A percentile compares a stretch with the other conserved stretches of the same genome.
Conservation (phyloP, 2,329 filamentous ascomycete genomes). For the Neophaeococcomyces aloes region DNA sequence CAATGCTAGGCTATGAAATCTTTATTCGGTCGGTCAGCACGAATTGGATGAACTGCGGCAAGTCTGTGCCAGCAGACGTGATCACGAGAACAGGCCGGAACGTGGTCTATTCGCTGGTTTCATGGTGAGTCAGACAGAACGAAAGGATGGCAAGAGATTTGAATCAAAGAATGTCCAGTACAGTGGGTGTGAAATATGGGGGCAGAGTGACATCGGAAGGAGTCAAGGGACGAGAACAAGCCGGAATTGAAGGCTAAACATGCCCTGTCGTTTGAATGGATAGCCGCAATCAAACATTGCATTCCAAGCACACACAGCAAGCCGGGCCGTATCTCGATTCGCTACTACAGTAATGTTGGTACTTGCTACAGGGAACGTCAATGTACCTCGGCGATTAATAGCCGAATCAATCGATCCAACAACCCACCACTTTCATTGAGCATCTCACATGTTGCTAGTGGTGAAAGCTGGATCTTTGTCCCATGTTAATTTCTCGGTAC, state of each 20-base stretch:
- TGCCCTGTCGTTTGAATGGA: not conserved
- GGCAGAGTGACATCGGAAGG: slow-evolving; percentile 5
- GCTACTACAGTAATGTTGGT: no score
- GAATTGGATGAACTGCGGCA: not conserved
- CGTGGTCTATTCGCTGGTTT: not conserved
- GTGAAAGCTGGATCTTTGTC: no score
- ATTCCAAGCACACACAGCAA: no score
- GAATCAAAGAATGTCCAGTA: not conserved
- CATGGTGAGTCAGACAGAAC: not conserved
- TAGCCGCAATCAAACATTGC: no score
- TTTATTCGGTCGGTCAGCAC: not conserved
- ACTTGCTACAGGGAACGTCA: no score
- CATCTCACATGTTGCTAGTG: no score
- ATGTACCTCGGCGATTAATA: no score
- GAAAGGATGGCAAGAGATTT: not conserved
- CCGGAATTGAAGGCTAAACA: not conserved
- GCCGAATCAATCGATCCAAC: no score
- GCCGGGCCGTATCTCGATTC: no score
- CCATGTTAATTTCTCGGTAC: not conserved
- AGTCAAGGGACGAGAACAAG: not conserved
- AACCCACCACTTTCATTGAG: no score
- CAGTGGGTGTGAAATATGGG: slow-evolving; percentile 1
- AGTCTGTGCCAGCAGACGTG: not conserved
- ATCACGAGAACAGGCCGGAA: not conserved
- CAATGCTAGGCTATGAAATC: not conserved